Evolutionary conservation across 805 yeast genomes (phyloP).

Genomic region (Kluyveromyces siamensis): DNA sequence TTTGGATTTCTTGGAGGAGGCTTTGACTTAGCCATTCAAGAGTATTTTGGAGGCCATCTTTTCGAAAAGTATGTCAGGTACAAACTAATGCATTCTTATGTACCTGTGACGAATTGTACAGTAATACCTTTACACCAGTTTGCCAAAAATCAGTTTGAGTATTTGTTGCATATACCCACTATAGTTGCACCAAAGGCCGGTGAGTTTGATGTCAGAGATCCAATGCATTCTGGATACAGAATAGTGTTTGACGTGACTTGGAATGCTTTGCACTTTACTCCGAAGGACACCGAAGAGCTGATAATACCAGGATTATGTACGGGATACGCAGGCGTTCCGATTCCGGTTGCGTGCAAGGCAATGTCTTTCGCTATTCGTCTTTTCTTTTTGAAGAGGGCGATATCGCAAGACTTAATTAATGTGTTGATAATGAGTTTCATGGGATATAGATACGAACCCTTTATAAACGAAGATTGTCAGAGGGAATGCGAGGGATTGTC

Average conservation of each 20-base stretch:
- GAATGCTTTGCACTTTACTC: slow-evolving; percentile 16
- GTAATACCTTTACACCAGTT: slow-evolving; percentile 14
- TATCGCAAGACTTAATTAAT: slow-evolving; percentile 17
- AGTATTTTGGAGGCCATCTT: slow-evolving; percentile 19
- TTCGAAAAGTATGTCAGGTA: slow-evolving; percentile 24
- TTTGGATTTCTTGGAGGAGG: slow-evolving; percentile 45
- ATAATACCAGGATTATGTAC: slow-evolving; percentile 27
- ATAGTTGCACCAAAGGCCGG: slow-evolving; percentile 21
- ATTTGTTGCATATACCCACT: slow-evolving; percentile 27
- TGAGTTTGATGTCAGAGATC: slow-evolving; percentile 8
- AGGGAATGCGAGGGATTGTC: slow-evolving; percentile 16
- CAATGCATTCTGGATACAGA: slow-evolving; percentile 17
- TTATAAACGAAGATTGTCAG: slow-evolving; percentile 10
- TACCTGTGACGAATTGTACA: slow-evolving; percentile 19
- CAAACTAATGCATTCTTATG: slow-evolving; percentile 15
- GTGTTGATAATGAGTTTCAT: slow-evolving; percentile 22
- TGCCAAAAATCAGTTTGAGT: slow-evolving; percentile 10
- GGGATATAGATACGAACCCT: slow-evolving; percentile 16
- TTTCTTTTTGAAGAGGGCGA: slow-evolving; percentile 8
- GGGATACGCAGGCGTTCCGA: slow-evolving; percentile 27
- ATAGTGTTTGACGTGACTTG: slow-evolving; percentile 25
- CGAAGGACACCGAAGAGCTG: slow-evolving; percentile 15
- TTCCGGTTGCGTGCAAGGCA: slow-evolving; percentile 17
- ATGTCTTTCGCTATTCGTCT: slow-evolving; percentile 24
- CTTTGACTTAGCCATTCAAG: slow-evolving; percentile 32